These are phyloP conservation scores for bread wheat (Triticum aestivum) DNA, from an alignment of 176 grass and related monocot genomes.

Conservation along the genomic window DNA sequence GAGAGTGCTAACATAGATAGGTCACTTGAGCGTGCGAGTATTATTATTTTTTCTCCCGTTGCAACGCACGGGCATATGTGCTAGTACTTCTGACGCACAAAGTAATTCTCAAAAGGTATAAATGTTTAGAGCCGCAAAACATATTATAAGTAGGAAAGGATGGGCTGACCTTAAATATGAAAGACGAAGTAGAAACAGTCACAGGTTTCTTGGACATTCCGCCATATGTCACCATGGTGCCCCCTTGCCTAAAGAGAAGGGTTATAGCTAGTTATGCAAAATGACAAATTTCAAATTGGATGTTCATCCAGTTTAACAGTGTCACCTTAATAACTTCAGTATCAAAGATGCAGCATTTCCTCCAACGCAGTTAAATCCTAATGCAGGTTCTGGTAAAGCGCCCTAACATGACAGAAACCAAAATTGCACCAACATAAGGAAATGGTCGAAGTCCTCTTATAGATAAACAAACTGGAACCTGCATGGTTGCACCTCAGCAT, in stretches of 20 bases:
- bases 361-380: slow-evolving; percentile 97
- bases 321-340: slow-evolving; percentile 79
- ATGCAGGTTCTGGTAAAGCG: slow-evolving; percentile 71
- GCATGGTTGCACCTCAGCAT: neutral
- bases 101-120: neutral
- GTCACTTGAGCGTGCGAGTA: too few relatives aligned
- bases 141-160: slow-evolving; percentile 2
- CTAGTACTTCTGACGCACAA: neutral
- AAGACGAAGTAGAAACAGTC: slow-evolving; percentile 79
- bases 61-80: too few relatives aligned
- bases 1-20: too few relatives aligned
- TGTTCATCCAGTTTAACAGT: neutral
- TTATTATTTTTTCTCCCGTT: too few relatives aligned
- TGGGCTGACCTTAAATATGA: slow-evolving; percentile 89
- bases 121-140: neutral
- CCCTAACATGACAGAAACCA: slow-evolving; percentile 47
- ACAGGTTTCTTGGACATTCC: slow-evolving; percentile 97
- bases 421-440: slow-evolving; percentile 6
- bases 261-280: neutral
- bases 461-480: slow-evolving; percentile 11
- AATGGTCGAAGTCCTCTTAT: slow-evolving; percentile 8
- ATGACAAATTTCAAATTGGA: neutral
- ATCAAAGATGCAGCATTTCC: slow-evolving; percentile 76
- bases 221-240: slow-evolving; percentile 97
- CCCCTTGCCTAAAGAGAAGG: slow-evolving; percentile 58